Evolutionary conservation across 2,329 filamentous ascomycete genomes (phyloP).

Genomic region (Phialophora tarda): DNA sequence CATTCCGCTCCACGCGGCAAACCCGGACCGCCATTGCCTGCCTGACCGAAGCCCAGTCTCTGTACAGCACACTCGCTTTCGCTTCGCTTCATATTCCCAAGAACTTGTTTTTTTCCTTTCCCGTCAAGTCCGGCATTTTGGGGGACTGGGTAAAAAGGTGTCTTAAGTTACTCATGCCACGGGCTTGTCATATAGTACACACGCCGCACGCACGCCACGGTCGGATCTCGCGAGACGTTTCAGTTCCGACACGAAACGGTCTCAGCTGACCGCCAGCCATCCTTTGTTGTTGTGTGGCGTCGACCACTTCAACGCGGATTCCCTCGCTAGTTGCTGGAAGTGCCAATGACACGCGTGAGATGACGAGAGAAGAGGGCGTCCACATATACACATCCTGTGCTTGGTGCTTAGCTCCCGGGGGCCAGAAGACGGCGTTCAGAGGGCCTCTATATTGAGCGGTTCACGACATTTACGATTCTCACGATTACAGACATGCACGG

Average conservation of each 20-base stretch:
- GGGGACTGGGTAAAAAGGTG: background rate
- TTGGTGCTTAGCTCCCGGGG: background rate
- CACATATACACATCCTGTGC: background rate
- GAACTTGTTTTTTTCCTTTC: background rate
- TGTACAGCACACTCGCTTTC: slow-evolving; percentile 22
- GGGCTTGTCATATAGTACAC: background rate
- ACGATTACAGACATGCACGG: background rate
- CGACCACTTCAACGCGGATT: background rate
- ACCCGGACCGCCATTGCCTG: background rate
- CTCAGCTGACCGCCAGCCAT: background rate
- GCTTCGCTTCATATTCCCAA: slow-evolving; percentile 7
- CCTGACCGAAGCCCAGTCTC: background rate
- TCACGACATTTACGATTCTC: background rate
- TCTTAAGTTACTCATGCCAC: background rate
- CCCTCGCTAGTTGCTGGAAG: background rate
- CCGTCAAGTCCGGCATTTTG: background rate
- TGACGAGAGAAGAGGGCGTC: background rate
- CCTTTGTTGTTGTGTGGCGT: background rate
- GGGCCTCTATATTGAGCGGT: background rate
- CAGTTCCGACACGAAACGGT: background rate
- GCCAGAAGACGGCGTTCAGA: background rate
- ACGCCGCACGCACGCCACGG: background rate
- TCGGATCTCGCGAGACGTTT: background rate
- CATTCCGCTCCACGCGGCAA: background rate
- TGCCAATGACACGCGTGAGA: background rate